Conservation (phyloP, 2,329 filamentous ascomycete species). For the Ascochyta viciae-villosae region DNA sequence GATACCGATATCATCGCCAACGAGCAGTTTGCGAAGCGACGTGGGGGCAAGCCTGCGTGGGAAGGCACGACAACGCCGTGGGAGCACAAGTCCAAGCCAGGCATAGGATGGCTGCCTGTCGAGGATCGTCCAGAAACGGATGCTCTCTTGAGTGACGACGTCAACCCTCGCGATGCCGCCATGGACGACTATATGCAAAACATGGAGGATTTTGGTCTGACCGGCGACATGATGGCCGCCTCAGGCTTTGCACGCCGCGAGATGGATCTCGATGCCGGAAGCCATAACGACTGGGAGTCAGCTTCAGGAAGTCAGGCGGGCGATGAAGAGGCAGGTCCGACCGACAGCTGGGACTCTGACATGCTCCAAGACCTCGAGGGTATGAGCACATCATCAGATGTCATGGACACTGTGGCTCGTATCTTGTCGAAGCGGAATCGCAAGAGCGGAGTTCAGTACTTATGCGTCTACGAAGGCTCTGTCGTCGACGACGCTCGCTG, state of each 20-base stretch:
- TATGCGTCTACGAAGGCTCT: slow-evolving; percentile 57
- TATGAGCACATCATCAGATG: slow-evolving; percentile 59
- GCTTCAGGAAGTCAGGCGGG: slow-evolving; percentile 21
- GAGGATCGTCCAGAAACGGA: slow-evolving; percentile 31
- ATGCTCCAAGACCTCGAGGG: slow-evolving; percentile 58
- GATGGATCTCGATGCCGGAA: slow-evolving; percentile 43
- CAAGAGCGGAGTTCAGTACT: slow-evolving; percentile 57
- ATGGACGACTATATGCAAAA: slow-evolving; percentile 77
- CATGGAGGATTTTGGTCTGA: slow-evolving; percentile 57
- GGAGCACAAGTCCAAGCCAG: slow-evolving; percentile 46
- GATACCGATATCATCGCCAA: slow-evolving; percentile 34
- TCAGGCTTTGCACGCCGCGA: slow-evolving; percentile 41
- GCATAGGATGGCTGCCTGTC: slow-evolving; percentile 44
- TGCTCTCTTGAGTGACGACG: slow-evolving; percentile 27
- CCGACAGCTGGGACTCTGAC: slow-evolving; percentile 52
- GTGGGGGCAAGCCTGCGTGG: slow-evolving; percentile 40
- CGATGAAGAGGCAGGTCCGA: slow-evolving; percentile 18
- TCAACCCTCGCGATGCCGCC: slow-evolving; percentile 45
- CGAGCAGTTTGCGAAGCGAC: slow-evolving; percentile 33
- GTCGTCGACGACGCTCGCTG: slow-evolving; percentile 58
- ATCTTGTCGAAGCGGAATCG: slow-evolving; percentile 57
- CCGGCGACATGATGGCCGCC: slow-evolving; percentile 34
- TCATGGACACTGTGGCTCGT: slow-evolving; percentile 50
- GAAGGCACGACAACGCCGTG: slow-evolving; percentile 39
- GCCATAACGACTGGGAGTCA: slow-evolving; percentile 43